Conservation (phyloP, 176 grass and related monocot species). For the Oryza meyeriana region DNA sequence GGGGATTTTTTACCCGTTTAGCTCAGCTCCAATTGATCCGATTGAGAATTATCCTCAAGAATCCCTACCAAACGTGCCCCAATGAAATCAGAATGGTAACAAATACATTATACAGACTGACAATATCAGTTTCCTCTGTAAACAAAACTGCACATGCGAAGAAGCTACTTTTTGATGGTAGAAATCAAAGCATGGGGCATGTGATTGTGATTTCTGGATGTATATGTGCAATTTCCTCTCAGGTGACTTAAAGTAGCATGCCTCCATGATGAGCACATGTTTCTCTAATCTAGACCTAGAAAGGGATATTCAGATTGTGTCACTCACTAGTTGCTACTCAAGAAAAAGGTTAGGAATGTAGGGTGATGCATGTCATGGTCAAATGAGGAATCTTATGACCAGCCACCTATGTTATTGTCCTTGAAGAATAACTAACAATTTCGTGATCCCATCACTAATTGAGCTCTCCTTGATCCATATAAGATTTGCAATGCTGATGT, state of each 20-base stretch:
- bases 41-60: no score
- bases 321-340: background rate
- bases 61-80: no score
- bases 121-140: background rate
- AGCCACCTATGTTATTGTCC: slow-evolving; percentile 17
- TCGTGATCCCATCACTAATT: background rate
- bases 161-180: slow-evolving; percentile 3
- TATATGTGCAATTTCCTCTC: slow-evolving; percentile 26
- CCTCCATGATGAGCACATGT: slow-evolving; percentile 3
- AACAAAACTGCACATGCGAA: slow-evolving; percentile 22
- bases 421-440: slow-evolving; percentile 2
- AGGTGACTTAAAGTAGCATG: slow-evolving; percentile 22
- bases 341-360: background rate
- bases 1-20: no score
- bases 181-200: background rate
- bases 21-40: no score
- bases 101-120: background rate
- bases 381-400: slow-evolving; percentile 41
- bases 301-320: slow-evolving; percentile 18
- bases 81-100: background rate
- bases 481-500: background rate
- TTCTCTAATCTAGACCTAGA: slow-evolving; percentile 1
- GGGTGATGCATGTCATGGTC: slow-evolving; percentile 16
- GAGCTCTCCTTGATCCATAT: background rate
- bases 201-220: slow-evolving; percentile 35